Evolutionary conservation across 78 protist species (phyloP).

Genomic region (Parvularia atlantis): DNA sequence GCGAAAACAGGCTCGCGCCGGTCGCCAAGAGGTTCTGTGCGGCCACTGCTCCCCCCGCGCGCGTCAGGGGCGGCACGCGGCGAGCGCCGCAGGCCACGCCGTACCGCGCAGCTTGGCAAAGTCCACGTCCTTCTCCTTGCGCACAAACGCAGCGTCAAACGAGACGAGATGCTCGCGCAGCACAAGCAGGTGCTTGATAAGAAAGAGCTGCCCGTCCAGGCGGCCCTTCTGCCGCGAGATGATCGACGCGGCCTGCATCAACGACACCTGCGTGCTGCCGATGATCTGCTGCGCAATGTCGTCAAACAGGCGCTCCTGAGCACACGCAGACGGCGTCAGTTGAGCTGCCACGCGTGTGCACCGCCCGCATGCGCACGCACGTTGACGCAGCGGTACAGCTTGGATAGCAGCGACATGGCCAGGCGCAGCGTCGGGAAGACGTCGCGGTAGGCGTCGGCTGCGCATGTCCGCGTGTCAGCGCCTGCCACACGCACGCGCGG

Average conservation of each 20-base stretch:
- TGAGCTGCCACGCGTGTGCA: neutral
- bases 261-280: neutral
- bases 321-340: no score
- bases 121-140: slow-evolving; percentile 7
- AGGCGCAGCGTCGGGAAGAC: slow-evolving; percentile 15
- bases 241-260: neutral
- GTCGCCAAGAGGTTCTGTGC: neutral
- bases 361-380: neutral
- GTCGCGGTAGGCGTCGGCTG: neutral
- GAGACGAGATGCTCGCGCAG: slow-evolving; percentile 28
- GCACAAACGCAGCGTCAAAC: slow-evolving; percentile 10
- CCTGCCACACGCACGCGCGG: neutral
- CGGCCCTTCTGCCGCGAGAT: neutral
- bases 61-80: no score
- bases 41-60: neutral
- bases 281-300: neutral
- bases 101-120: neutral
- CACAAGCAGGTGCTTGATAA: slow-evolving; percentile 21
- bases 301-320: neutral
- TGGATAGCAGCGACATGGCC: slow-evolving; percentile 1
- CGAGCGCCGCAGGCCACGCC: neutral
- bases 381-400: slow-evolving; percentile 13
- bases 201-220: slow-evolving; percentile 20
- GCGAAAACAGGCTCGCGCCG: neutral
- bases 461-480: neutral